Evolutionary conservation across 2,329 filamentous ascomycete genomes (phyloP).

Genomic region (Aspergillus thermomutatus): DNA sequence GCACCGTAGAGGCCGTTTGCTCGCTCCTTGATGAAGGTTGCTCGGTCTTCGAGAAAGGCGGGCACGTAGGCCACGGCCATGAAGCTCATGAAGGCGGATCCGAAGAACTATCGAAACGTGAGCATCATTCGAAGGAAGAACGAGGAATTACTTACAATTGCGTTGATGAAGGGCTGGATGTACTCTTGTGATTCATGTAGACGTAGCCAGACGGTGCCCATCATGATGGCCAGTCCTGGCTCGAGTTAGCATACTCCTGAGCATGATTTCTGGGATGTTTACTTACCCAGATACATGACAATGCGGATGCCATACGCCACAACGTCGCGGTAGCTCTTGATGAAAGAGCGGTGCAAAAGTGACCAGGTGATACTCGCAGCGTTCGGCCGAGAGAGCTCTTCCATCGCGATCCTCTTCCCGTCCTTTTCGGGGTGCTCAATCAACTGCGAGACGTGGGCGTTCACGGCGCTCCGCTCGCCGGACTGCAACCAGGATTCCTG

Average conservation of each 20-base stretch:
- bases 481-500: conserved; percentile 57
- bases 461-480: conserved; percentile 31
- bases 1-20: conserved; percentile 79
- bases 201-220: conserved; percentile 83
- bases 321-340: conserved; percentile 81
- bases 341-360: conserved; percentile 72
- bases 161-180: conserved; percentile 79
- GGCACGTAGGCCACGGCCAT: conserved; percentile 85
- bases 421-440: conserved; percentile 25
- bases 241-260: conserved; percentile 3
- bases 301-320: conserved; percentile 80
- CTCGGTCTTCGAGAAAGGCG: conserved; percentile 73
- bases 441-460: conserved; percentile 23
- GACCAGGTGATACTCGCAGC: conserved; percentile 55
- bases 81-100: conserved; percentile 72
- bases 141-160: conserved; percentile 51
- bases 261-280: background rate
- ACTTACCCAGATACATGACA: conserved; percentile 69
- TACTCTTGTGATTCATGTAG: conserved; percentile 65
- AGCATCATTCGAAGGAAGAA: background rate
- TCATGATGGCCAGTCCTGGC: conserved; percentile 71
- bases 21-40: conserved; percentile 71
- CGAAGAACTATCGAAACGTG: conserved; percentile 55
- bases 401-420: conserved; percentile 9
- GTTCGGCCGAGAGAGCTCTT: conserved; percentile 38